A percentile compares a stretch with the other conserved stretches of the same genome.
phyloP scores from a whole-genome alignment of 1,284 basidiomycete species.

The Heterobasidion annosum region DNA sequence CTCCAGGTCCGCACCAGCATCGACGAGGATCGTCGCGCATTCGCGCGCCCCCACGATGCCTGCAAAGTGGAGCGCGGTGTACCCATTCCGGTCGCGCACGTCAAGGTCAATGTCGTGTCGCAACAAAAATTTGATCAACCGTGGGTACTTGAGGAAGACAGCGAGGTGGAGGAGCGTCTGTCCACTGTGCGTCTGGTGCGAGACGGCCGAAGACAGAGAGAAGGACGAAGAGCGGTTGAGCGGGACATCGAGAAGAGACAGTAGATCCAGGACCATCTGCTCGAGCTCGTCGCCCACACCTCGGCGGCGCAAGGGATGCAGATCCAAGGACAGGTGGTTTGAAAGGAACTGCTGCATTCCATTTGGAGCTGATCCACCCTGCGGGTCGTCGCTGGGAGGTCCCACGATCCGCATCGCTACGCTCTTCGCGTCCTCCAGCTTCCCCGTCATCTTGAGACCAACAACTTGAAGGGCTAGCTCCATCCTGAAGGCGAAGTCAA shows the following conservation, averaged over 20 bases:
- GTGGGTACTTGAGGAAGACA: slow-evolving; percentile 70
- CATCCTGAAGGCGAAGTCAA: slow-evolving; percentile 50
- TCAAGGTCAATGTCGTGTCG: slow-evolving; percentile 73
- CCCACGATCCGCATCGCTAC: slow-evolving; percentile 83
- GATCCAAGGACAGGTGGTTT: slow-evolving; percentile 31
- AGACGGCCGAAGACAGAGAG: slow-evolving; percentile 41
- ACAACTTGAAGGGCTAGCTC: slow-evolving; percentile 93
- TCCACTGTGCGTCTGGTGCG: slow-evolving; percentile 55
- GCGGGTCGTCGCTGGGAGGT: slow-evolving; percentile 41
- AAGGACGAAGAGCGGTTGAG: slow-evolving; percentile 31
- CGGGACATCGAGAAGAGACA: slow-evolving; percentile 62
- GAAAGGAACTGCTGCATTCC: slow-evolving; percentile 46
- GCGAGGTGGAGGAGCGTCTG: slow-evolving; percentile 89
- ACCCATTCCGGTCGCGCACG: slow-evolving; percentile 83
- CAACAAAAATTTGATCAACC: slow-evolving; percentile 69
- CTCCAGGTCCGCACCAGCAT: slow-evolving; percentile 74
- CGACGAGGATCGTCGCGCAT: slow-evolving; percentile 63
- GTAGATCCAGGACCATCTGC: slow-evolving; percentile 69
- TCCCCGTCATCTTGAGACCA: slow-evolving; percentile 93
- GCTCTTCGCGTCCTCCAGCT: slow-evolving; percentile 87
- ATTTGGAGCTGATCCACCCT: slow-evolving; percentile 21
- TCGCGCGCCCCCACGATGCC: slow-evolving; percentile 58
- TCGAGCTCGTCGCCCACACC: slow-evolving; percentile 63
- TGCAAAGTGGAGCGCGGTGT: slow-evolving; percentile 86
- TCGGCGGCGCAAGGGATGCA: slow-evolving; percentile 45